Base-by-base conservation (phyloP, 345 rosid genomes). In the Trapa incisa region DNA sequence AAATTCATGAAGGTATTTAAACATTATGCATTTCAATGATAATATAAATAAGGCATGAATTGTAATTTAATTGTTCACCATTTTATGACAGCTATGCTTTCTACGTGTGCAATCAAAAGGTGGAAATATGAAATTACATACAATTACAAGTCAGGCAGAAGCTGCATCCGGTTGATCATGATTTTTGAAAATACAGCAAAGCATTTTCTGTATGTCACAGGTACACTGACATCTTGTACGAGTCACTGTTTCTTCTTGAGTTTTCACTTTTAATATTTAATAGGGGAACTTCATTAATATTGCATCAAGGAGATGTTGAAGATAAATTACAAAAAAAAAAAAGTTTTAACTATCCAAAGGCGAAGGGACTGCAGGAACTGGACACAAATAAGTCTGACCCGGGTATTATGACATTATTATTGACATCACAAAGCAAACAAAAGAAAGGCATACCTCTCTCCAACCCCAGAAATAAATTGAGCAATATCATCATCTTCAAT, bases 401-500 rank as follows among this genome's bases (percentile, higher is more conserved):
- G 29, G 5, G 60, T n/a, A 4, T 16, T 54, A n/a, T n/a, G 11
- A n/a, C 60, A n/a, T 54, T 54, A 54, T 54, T 4, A 4, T 52
- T 4, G 60, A n/a, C 60, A 58, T 10, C 11, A 33, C 33, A 29
- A 58, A 58, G 37, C 33, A 58, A 58, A 58, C 15, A 8, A 35
- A 58, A 16, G 35, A 58, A 54, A 11, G 8, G 38, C 83, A 53
- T 82, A 91, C 97, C 75, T 87, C 71, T 84, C 87, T 65, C 88
- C 88, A 37, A 82, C 83, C 22, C 86, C 76, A 22, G 88, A 89
- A 79, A 80, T 70, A 81, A 79, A 86, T 57, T 82, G 81, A 58
- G 72, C 78, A 77, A 80, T 83, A 58, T 86, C 91, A 65, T 85
- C 84, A 71, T 75, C 81, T 74, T 76, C 85, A 73, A 91, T 66